A percentile compares a stretch with the other conserved stretches of the same genome.
Evolutionary conservation across 2,329 filamentous ascomycete species (phyloP).

Genomic region (Thielaviopsis euricoi): DNA sequence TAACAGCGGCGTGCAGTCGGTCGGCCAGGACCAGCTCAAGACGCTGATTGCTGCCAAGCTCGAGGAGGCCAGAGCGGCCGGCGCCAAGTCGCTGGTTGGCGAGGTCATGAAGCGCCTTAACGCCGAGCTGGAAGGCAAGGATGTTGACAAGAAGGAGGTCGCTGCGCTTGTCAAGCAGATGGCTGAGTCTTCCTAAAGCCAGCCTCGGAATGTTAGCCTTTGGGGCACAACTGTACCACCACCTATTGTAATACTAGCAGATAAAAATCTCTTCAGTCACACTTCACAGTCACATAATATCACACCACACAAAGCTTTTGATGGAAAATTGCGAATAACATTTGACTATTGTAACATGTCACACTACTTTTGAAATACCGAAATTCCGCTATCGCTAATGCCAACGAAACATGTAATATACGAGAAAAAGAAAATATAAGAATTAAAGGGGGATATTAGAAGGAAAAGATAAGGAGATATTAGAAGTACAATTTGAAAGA

Average conservation of each 20-base stretch:
- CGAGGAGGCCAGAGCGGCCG: slow-evolving; percentile 29
- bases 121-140: slow-evolving; percentile 41
- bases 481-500: background rate
- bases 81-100: slow-evolving; percentile 34
- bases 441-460: too few relatives aligned
- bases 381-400: background rate
- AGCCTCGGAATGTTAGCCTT: background rate
- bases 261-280: background rate
- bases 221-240: background rate
- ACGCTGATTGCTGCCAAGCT: slow-evolving; percentile 34
- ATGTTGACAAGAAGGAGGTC: slow-evolving; percentile 45
- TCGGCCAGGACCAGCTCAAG: slow-evolving; percentile 42
- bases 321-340: background rate
- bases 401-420: background rate
- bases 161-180: slow-evolving; percentile 42
- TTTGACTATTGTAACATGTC: background rate
- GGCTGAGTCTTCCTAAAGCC: slow-evolving; percentile 4
- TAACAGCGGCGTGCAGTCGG: slow-evolving; percentile 38
- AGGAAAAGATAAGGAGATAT: background rate
- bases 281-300: background rate
- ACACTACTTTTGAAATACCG: background rate
- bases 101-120: slow-evolving; percentile 47
- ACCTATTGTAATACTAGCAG: background rate
- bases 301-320: background rate
- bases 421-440: background rate